These are phyloP conservation scores for Tilletia walkeri DNA, from an alignment of 1,284 basidiomycete species.

Conservation along the genomic window DNA sequence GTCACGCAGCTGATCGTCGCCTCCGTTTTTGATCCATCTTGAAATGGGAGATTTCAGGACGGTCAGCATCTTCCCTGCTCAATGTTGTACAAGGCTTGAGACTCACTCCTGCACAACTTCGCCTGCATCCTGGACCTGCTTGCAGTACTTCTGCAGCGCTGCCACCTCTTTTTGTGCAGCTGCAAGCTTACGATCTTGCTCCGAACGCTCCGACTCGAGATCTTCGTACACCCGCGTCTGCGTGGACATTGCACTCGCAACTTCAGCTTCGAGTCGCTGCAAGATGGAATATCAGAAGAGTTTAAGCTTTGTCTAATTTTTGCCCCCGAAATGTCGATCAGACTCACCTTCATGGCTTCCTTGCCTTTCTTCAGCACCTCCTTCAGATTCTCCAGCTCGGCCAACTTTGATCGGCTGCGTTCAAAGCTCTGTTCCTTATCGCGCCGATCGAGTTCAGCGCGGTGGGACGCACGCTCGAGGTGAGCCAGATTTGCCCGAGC, in stretches of 20 bases:
- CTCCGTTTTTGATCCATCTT: not conserved
- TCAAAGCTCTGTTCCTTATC: constrained; percentile 2
- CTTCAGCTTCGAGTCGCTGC: constrained; percentile 1
- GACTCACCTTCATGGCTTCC: constrained; percentile 6
- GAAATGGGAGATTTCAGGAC: not conserved
- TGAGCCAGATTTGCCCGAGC: constrained; percentile 34
- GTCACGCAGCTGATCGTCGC: not conserved
- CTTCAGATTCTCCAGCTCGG: constrained; percentile 5
- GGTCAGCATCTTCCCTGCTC: no score
- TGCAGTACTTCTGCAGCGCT: not conserved
- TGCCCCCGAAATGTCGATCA: no score
- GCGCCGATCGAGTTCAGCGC: constrained; percentile 29
- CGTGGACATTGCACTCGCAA: not conserved
- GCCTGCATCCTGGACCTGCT: not conserved
- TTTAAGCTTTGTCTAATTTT: not conserved
- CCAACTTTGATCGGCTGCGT: not conserved
- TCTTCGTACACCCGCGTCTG: not conserved
- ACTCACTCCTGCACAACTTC: constrained; percentile 8
- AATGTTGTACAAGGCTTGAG: not conserved
- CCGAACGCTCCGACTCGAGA: not conserved
- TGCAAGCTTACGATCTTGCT: not conserved
- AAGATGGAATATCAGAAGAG: no score
- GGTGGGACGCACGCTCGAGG: constrained; percentile 34
- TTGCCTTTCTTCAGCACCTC: not conserved
- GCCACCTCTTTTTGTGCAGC: not conserved